Base-by-base conservation (phyloP, 2,329 filamentous ascomycete genomes). In the Aspergillus viridinutans region DNA sequence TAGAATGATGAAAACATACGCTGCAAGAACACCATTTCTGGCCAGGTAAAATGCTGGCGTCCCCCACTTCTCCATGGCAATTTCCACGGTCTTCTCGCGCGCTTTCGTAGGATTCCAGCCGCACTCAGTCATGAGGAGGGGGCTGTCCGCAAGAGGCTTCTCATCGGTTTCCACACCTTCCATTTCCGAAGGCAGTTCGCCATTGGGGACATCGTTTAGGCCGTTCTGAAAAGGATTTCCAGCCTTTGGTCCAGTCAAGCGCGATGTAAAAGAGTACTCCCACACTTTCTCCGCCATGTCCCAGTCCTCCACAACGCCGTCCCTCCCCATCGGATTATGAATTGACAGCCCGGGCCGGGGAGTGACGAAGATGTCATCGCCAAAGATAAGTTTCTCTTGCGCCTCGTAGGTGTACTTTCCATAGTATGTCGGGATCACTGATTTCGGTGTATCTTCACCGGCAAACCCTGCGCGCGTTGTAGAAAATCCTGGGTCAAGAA, bases 41-140 rank as follows among this genome's bases (percentile, higher is more conserved):
- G 90, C 90, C 59, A 97, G 81, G 83, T 93, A 99, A 75, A 97
- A 97, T 4, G 94, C 94, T 20, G 94, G 94, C 55, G 89, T 89
- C 28, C 91, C 92, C 92, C 94, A 99, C 70, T 86, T 90, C 81
- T 99, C 94, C 88, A 99, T 97, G 58, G 91, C 92, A 61, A 97
- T 86, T 78, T 99, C 94, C 68, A 97, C 93, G 43, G 89, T 88
- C 83, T 94, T 96, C 78, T 99, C 94, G 58, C 95, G 84, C 58
- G 89, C 85, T 79, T 97, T 97, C 47, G 84, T 76, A 26, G 86
- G 83, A 76, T 96, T 97, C 92, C 93, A 97, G 10, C 90, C 89
- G 14, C 92, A 90, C 76, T 99, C 94, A 0, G 91, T 96, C 84
- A 99, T 88, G 58, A 99, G 81, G 59, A 99, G 79, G 7, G 94